Evolutionary conservation across 2,329 filamentous ascomycete species (phyloP).

Genomic region (Ophiocordyceps australis): DNA sequence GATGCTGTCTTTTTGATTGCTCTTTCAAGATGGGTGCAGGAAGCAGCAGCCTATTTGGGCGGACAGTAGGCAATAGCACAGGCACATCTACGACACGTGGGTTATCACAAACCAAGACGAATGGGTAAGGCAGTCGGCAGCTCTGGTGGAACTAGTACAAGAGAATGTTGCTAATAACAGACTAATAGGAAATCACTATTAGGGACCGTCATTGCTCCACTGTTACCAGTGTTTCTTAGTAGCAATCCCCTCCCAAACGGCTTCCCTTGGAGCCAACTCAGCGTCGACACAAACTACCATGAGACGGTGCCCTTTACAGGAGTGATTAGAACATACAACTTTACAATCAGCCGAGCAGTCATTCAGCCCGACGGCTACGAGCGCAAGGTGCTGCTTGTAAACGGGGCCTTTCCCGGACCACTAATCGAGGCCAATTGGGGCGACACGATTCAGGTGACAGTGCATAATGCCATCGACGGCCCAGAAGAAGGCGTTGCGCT

Average conservation of each 20-base stretch:
- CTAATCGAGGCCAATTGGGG: conserved; percentile 46
- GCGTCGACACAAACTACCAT: conserved; percentile 30
- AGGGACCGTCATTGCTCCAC: conserved; percentile 18
- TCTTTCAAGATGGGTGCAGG: no score
- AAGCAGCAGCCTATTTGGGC: no score
- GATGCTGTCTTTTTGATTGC: no score
- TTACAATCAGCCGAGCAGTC: conserved; percentile 27
- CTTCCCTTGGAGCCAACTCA: conserved; percentile 30
- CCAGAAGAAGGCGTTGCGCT: conserved; percentile 27
- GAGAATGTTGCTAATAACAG: no score
- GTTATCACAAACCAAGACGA: no score
- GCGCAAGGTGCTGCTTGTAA: conserved; percentile 37
- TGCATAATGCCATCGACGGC: conserved; percentile 47
- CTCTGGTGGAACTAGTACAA: no score
- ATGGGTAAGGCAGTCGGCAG: no score
- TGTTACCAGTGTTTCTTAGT: conserved; percentile 22
- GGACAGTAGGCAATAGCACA: no score
- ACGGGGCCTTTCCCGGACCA: conserved; percentile 49
- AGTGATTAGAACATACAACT: conserved; percentile 35
- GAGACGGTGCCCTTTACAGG: conserved; percentile 29
- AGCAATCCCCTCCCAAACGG: conserved; percentile 30
- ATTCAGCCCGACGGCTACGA: conserved; percentile 39
- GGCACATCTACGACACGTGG: no score
- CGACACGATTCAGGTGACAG: conserved; percentile 42
- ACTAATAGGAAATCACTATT: conserved; percentile 15